Conservation (phyloP, 805 yeast genomes). For the Metschnikowia corniflorae region DNA sequence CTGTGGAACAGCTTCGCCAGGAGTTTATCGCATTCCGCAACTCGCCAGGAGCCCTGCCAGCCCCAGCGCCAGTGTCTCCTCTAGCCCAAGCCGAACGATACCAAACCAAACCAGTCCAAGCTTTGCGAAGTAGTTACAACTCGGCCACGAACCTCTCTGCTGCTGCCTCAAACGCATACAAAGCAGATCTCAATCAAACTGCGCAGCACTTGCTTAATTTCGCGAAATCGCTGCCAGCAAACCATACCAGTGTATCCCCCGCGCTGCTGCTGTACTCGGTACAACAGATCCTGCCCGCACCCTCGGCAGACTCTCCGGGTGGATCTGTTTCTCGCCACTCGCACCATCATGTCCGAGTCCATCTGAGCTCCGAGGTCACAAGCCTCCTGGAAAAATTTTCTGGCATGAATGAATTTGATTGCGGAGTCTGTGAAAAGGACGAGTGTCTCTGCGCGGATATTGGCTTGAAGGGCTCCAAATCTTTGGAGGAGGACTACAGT, state of each 20-base stretch:
- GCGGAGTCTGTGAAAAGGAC: conserved; percentile 68
- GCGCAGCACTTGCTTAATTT: conserved; percentile 20
- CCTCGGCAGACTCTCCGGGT: conserved; percentile 48
- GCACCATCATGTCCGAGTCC: background rate
- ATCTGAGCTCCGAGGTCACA: background rate
- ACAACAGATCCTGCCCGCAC: conserved; percentile 53
- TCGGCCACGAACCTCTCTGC: background rate
- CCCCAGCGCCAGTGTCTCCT: conserved; percentile 5
- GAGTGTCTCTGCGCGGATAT: conserved; percentile 62
- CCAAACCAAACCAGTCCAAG: background rate
- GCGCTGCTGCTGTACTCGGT: conserved; percentile 34
- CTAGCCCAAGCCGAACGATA: conserved; percentile 2
- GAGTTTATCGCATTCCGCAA: conserved; percentile 25
- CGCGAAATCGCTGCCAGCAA: conserved; percentile 19
- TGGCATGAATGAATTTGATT: conserved; percentile 35
- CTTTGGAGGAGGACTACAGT: conserved; percentile 33
- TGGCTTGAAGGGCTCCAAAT: conserved; percentile 34
- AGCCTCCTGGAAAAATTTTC: background rate
- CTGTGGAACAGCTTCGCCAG: conserved; percentile 39
- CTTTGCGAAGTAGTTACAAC: background rate
- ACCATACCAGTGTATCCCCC: conserved; percentile 14
- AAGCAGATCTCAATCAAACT: conserved; percentile 16
- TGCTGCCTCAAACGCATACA: conserved; percentile 9
- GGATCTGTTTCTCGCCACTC: conserved; percentile 2
- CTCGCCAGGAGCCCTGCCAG: conserved; percentile 2